Evolutionary conservation across 768 basidiomycete genomes (phyloP), one percentile per base, ranked within the genome.

Genomic region (Boletellus emodensis): DNA sequence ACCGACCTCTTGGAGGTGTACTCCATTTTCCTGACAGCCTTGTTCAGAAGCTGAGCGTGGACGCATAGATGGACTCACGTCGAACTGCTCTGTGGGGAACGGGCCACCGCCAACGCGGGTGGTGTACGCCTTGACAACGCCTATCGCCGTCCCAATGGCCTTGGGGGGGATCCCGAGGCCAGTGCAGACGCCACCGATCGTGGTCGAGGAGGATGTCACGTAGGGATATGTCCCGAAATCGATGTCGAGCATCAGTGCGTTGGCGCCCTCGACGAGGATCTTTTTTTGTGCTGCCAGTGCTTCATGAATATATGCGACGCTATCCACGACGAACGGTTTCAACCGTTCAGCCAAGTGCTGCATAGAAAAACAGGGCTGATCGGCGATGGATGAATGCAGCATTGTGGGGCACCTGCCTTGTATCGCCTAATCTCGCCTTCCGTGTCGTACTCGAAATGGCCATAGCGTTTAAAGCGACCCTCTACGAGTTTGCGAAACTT

Each of bases 81-180:
- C 87, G 49, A 96, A 79, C 66, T 93, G 90, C 69, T 99, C 96
- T 1, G 90, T 92, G 8, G 96, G 94, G 79, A 99, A 98, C 4
- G 96, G 96, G 0, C 96, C 96, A 35, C 93, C 91, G n/a, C 96
- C 96, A 20, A 99, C 96, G 24, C 96, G 82, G 1, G 96, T 98
- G 15, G 96, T 98, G 69, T 99, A 99, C 0, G 96, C 96, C 70
- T 98, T 99, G 65, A 97, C 76, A 52, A 99, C 96, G 40, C 96
- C 96, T 58, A 94, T 87, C 22, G 85, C 77, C 42, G 83, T 81
- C n/a, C 88, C 90, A 55, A 99, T 84, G 57, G 80, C 71, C 71
- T 85, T 85, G 6, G 96, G 94, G 3, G 96, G 95, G 43, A 99
- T 86, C 45, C 94, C 96, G n/a, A 99, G 82, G 32, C 96, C 96